These are phyloP conservation scores for Ophiostoma novo-ulmi DNA, from an alignment of 2,329 filamentous ascomycete species.

Conservation along the genomic window DNA sequence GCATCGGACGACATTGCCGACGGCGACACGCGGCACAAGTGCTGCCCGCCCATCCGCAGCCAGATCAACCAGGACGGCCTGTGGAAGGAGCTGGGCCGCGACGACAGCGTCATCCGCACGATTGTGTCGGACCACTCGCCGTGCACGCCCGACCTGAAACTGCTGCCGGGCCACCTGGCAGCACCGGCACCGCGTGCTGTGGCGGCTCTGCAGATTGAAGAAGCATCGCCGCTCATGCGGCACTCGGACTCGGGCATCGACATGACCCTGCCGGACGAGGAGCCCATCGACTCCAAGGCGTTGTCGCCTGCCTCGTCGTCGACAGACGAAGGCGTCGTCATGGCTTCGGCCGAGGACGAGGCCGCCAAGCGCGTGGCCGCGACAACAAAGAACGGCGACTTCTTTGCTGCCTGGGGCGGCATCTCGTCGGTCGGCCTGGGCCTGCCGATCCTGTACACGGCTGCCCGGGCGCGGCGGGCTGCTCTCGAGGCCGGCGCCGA, in stretches of 20 bases:
- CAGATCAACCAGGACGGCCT: slow-evolving; percentile 76
- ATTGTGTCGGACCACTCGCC: slow-evolving; percentile 95
- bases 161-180: slow-evolving; percentile 64
- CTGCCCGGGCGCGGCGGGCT: slow-evolving; percentile 57
- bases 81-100: slow-evolving; percentile 71
- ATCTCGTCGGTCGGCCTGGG: slow-evolving; percentile 92
- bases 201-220: slow-evolving; percentile 26
- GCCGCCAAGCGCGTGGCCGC: slow-evolving; percentile 10
- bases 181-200: background rate
- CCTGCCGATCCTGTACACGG: slow-evolving; percentile 82
- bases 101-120: slow-evolving; percentile 78
- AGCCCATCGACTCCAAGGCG: background rate
- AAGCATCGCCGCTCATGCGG: slow-evolving; percentile 34
- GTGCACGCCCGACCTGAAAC: slow-evolving; percentile 90
- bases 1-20: slow-evolving; percentile 75
- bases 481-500: slow-evolving; percentile 29
- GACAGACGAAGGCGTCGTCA: slow-evolving; percentile 27
- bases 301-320: background rate
- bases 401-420: slow-evolving; percentile 94
- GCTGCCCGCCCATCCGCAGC: slow-evolving; percentile 84
- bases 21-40: slow-evolving; percentile 90
- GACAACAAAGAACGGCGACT: slow-evolving; percentile 59
- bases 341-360: slow-evolving; percentile 29
- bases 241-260: slow-evolving; percentile 53
- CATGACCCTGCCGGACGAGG: slow-evolving; percentile 37